Evolutionary conservation across 495 filamentous ascomycete species (phyloP).

Genomic region (Tuber microsphaerosporum): DNA sequence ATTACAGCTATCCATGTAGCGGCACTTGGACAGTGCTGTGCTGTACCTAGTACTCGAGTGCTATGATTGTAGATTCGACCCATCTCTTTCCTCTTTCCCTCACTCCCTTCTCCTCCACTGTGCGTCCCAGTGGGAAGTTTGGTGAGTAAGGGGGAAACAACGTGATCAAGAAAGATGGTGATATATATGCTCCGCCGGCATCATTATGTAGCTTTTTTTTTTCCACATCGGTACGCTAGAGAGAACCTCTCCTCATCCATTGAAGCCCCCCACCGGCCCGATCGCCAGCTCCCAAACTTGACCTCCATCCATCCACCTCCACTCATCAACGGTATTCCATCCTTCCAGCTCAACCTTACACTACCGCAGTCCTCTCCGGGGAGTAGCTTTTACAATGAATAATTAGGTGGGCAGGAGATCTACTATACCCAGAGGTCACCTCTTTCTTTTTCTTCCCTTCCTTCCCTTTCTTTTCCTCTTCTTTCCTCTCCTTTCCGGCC

Average conservation of each 20-base stretch:
- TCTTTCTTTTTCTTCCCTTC: not conserved
- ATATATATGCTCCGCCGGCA: not conserved
- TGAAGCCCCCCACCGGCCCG: not conserved
- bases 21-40: not conserved
- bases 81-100: not conserved
- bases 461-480: not conserved
- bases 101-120: not conserved
- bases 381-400: not conserved
- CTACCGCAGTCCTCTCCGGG: not conserved
- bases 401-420: not conserved
- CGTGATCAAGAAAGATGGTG: not conserved
- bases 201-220: not conserved
- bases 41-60: not conserved
- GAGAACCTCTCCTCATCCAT: not conserved
- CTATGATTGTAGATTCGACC: not conserved
- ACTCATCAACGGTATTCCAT: not conserved
- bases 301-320: conserved; percentile 1
- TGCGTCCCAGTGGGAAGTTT: not conserved
- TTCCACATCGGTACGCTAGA: not conserved
- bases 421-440: not conserved
- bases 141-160: not conserved
- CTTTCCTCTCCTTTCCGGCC: not conserved
- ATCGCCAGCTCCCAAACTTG: not conserved
- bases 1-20: not conserved
- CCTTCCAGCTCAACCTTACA: not conserved